Evolutionary conservation across 2,329 filamentous ascomycete species (phyloP).

Genomic region (Pyrenochaeta sp.): DNA sequence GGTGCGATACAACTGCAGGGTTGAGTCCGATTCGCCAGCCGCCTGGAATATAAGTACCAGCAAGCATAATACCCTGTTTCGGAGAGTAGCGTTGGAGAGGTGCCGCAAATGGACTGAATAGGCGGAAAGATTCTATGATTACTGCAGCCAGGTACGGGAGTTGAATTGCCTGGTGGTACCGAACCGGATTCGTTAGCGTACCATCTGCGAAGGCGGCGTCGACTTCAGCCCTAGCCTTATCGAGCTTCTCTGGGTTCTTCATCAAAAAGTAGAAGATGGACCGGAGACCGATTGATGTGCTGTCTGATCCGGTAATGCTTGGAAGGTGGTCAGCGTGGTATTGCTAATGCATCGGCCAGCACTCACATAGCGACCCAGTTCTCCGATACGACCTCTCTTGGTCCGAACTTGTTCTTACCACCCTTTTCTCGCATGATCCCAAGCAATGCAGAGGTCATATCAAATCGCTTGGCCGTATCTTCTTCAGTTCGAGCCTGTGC

Average conservation of each 20-base stretch:
- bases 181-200: constrained; percentile 16
- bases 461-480: constrained; percentile 25
- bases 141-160: constrained; percentile 78
- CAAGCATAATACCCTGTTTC: constrained; percentile 66
- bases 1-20: constrained; percentile 76
- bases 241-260: constrained; percentile 33
- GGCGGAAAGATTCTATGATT: constrained; percentile 77
- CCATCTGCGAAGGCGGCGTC: constrained; percentile 21
- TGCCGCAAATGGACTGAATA: constrained; percentile 75
- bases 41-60: constrained; percentile 66
- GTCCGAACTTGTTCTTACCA: constrained; percentile 36
- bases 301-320: constrained; percentile 47
- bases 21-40: constrained; percentile 77
- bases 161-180: constrained; percentile 61
- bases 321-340: constrained; percentile 2
- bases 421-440: constrained; percentile 39
- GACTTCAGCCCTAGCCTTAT: constrained; percentile 21
- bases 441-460: constrained; percentile 40
- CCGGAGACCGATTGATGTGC: constrained; percentile 44
- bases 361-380: constrained; percentile 41
- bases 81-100: constrained; percentile 77
- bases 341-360: no score
- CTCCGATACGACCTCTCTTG: constrained; percentile 37
- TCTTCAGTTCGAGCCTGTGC: constrained; percentile 16
- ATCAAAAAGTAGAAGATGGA: constrained; percentile 51